phyloP scores from a whole-genome alignment of 768 basidiomycete species.

The Leccinum rimulosum region DNA sequence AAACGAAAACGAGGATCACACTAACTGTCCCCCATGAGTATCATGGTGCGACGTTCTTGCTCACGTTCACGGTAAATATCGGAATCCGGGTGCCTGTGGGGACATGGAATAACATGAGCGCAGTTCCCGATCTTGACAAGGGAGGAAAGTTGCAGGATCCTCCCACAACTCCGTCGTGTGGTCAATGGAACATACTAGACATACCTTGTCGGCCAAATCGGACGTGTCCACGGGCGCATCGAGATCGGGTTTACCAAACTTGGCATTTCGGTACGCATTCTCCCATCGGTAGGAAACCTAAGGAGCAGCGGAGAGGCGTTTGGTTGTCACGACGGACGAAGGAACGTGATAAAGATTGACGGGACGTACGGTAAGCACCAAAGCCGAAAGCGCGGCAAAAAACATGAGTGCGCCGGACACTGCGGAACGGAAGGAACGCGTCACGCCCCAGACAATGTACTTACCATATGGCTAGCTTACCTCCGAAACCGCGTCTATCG shows the following conservation, averaged over 20 bases:
- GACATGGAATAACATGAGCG: neutral
- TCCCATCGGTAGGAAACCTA: constrained; percentile 65
- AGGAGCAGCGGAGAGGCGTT: neutral
- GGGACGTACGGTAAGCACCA: constrained; percentile 21
- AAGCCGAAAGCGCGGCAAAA: constrained; percentile 15
- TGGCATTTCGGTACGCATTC: constrained; percentile 52
- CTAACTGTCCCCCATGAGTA: no score
- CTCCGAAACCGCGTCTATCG: constrained; percentile 20
- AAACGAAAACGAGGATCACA: neutral
- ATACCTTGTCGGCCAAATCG: constrained; percentile 56
- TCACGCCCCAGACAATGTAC: neutral
- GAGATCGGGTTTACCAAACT: constrained; percentile 49
- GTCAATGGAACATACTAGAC: neutral
- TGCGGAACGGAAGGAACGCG: neutral
- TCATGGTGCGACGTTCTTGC: neutral
- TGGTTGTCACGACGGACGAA: neutral
- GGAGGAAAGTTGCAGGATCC: no score
- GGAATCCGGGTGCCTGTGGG: constrained; percentile 58
- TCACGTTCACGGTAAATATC: constrained; percentile 42
- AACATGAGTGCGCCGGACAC: constrained; percentile 24
- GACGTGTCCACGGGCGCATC: constrained; percentile 56
- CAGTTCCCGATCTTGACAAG: neutral
- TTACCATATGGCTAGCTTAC: neutral
- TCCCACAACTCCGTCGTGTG: neutral
- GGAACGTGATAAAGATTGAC: neutral